A percentile compares a stretch with the other conserved stretches of the same genome.
Evolutionary conservation across 1,139 yeast species (phyloP).

Genomic region (Entelexis sorbosivorans): DNA sequence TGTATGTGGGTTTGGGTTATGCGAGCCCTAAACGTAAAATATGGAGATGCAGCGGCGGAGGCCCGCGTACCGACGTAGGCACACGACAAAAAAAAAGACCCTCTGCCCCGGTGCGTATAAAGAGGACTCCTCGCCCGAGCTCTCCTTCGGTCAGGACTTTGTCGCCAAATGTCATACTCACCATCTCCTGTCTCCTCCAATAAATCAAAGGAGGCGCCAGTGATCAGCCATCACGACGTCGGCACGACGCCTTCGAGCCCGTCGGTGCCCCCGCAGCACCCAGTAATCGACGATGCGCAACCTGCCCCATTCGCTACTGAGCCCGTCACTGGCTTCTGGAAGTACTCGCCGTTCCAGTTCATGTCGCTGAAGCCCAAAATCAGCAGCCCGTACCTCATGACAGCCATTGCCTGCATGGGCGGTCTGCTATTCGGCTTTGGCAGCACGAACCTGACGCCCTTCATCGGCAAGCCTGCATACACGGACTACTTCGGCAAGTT

Average conservation of each 20-base stretch:
- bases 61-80: not conserved
- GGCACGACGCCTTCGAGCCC: not conserved
- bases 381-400: slow-evolving; percentile 33
- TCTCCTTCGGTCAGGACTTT: not conserved
- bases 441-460: slow-evolving; percentile 80
- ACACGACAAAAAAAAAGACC: not conserved
- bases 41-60: too few species aligned
- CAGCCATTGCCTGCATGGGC: slow-evolving; percentile 62
- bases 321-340: slow-evolving; percentile 11
- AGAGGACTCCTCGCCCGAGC: not conserved
- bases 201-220: not conserved
- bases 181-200: slow-evolving; percentile 12
- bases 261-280: not conserved
- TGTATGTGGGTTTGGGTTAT: not conserved
- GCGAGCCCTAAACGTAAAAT: too few species aligned
- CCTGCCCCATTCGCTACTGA: slow-evolving; percentile 7
- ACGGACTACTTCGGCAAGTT: slow-evolving; percentile 34
- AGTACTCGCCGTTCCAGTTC: slow-evolving; percentile 18
- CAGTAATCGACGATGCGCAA: not conserved
- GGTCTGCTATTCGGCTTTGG: slow-evolving; percentile 97
- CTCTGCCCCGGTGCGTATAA: not conserved
- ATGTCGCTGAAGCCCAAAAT: slow-evolving; percentile 23
- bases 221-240: not conserved
- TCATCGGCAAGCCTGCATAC: slow-evolving; percentile 60
- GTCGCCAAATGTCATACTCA: slow-evolving; percentile 6